A percentile compares a stretch with the other conserved stretches of the same genome.
Evolutionary conservation across 139 green algal genomes (phyloP).

Genomic region (Chlamydomonas incerta): DNA sequence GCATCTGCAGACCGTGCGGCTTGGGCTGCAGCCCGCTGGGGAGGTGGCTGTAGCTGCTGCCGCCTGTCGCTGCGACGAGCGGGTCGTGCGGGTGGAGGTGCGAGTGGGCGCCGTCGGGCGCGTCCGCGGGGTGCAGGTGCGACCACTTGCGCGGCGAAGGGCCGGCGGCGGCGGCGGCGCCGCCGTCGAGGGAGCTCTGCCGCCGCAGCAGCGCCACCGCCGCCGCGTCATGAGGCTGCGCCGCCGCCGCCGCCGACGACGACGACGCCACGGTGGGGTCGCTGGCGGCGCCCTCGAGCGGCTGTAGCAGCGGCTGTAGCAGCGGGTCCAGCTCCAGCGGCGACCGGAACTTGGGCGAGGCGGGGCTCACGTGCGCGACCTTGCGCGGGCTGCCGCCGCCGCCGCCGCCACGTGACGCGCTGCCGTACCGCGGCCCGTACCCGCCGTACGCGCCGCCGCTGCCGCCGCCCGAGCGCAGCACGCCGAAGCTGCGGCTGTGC

Average conservation of each 20-base stretch:
- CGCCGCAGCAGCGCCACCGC: too few relatives aligned
- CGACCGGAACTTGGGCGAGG: slow-evolving; percentile 38
- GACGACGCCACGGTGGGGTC: background rate
- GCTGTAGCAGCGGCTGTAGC: background rate
- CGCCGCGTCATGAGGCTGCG: too few relatives aligned
- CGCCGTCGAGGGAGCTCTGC: background rate
- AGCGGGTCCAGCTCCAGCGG: background rate
- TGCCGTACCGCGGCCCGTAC: too few relatives aligned
- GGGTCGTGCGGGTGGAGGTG: too few relatives aligned
- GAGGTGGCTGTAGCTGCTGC: background rate
- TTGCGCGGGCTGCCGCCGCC: background rate
- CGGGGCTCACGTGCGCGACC: slow-evolving; percentile 8
- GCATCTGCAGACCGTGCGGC: background rate
- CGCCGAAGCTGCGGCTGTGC: slow-evolving; percentile 10
- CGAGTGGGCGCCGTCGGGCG: too few relatives aligned
- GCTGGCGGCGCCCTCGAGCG: too few relatives aligned
- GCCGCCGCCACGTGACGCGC: background rate
- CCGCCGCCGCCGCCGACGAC: background rate
- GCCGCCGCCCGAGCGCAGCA: background rate
- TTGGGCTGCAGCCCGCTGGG: background rate
- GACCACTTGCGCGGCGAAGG: background rate
- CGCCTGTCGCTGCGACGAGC: too few relatives aligned
- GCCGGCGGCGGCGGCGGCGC: background rate
- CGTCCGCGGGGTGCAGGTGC: background rate
- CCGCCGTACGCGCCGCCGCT: too few relatives aligned